phyloP scores from a whole-genome alignment of 192 early-diverging fungal species.

The Lobulomyces angularis region DNA sequence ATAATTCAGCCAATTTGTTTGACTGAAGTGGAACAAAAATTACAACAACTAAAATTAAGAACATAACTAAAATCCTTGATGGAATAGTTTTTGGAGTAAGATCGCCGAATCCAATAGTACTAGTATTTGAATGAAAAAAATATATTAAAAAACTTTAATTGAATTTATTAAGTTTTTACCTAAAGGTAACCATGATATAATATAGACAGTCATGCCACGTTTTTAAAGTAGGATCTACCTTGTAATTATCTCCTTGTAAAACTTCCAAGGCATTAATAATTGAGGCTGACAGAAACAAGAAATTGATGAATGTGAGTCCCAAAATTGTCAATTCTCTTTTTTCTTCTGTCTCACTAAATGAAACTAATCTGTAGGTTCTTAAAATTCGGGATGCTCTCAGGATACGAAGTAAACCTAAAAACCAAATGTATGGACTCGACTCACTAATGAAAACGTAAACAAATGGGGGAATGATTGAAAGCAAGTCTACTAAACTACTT shows the following conservation, averaged over 20 bases:
- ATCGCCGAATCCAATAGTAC: constrained; percentile 44
- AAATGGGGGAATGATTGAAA: constrained; percentile 41
- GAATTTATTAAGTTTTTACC: constrained; percentile 10
- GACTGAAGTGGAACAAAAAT: constrained; percentile 37
- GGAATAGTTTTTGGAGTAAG: constrained; percentile 32
- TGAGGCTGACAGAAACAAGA: constrained; percentile 36
- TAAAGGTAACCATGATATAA: constrained; percentile 45
- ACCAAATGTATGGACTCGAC: constrained; percentile 34
- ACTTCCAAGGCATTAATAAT: constrained; percentile 39
- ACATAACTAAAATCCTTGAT: constrained; percentile 34
- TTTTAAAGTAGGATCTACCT: constrained; percentile 11
- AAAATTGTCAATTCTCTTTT: constrained; percentile 32
- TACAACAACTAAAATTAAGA: constrained; percentile 38
- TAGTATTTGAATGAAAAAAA: constrained; percentile 2
- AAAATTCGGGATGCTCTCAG: constrained; percentile 36
- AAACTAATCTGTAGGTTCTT: constrained; percentile 33
- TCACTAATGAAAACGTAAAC: constrained; percentile 32
- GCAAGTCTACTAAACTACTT: constrained; percentile 29
- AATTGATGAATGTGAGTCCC: constrained; percentile 36
- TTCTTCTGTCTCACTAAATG: constrained; percentile 38
- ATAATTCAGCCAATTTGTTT: constrained; percentile 34
- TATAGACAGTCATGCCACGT: constrained; percentile 44
- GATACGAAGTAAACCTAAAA: constrained; percentile 36
- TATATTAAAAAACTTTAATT: too few species aligned
- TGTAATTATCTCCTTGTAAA: constrained; percentile 12